phyloP scores from a whole-genome alignment of 2,329 filamentous ascomycete genomes.

The Colletotrichum australisinense region DNA sequence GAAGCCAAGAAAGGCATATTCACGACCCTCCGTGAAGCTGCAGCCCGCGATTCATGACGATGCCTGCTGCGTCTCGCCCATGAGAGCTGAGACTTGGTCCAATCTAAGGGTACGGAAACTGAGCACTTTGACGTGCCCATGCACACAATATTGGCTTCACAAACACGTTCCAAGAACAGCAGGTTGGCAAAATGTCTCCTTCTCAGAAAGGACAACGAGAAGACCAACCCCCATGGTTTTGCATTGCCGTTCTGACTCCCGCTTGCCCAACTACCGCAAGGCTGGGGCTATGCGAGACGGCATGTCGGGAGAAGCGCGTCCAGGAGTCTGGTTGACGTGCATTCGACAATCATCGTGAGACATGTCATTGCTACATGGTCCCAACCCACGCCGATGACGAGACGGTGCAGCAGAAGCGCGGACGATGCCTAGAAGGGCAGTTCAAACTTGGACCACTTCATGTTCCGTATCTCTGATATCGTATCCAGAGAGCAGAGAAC shows the following conservation, averaged over 20 bases:
- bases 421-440: neutral
- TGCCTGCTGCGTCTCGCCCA: neutral
- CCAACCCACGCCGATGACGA: neutral
- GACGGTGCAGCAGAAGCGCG: neutral
- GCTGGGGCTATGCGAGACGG: constrained; percentile 3
- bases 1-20: neutral
- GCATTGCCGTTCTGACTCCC: neutral
- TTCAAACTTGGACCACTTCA: neutral
- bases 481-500: neutral
- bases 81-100: constrained; percentile 10
- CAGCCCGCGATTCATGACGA: constrained; percentile 31
- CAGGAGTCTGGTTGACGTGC: constrained; percentile 2
- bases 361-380: neutral
- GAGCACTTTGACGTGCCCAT: neutral
- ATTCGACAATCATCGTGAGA: constrained; percentile 3
- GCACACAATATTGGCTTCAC: neutral
- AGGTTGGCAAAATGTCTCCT: neutral
- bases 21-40: neutral
- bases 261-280: constrained; percentile 19
- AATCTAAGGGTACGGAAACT: too few relatives aligned
- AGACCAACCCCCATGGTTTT: neutral
- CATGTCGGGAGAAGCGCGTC: constrained; percentile 7
- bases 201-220: neutral
- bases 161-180: constrained; percentile 5
- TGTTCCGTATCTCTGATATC: neutral